Conservation (phyloP, 176 grass and related monocot species). For the Neostapfia colusana region DNA sequence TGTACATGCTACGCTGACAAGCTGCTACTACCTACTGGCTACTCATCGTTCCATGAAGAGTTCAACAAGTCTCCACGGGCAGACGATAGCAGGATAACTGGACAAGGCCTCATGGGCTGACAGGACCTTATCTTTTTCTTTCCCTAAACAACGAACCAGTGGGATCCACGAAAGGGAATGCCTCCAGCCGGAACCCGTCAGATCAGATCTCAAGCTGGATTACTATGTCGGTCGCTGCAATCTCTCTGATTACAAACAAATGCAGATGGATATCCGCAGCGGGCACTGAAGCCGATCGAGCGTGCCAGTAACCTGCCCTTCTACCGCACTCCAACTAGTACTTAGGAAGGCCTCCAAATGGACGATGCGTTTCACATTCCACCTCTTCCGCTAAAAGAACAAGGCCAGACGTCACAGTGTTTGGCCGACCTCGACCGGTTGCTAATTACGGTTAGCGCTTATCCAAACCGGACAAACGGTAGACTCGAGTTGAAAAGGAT, state of each 20-base stretch:
- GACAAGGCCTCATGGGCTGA: constrained; percentile 21
- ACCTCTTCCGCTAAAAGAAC: not conserved
- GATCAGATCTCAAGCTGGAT: constrained; percentile 7
- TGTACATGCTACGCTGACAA: too few species aligned
- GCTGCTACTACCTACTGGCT: too few species aligned
- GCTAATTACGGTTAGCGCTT: constrained; percentile 6
- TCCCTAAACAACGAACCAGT: constrained; percentile 6
- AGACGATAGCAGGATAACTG: not conserved
- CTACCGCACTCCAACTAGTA: not conserved
- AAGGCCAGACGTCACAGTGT: constrained; percentile 19
- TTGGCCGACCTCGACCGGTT: not conserved
- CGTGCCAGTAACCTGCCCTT: not conserved
- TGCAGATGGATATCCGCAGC: not conserved
- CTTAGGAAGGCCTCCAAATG: constrained; percentile 46
- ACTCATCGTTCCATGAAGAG: too few species aligned
- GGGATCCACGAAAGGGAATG: not conserved
- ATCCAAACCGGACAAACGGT: not conserved
- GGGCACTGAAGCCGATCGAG: too few species aligned
- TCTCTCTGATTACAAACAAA: not conserved
- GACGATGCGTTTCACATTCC: not conserved
- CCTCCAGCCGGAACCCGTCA: not conserved
- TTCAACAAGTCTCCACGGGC: too few species aligned
- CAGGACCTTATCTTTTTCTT: not conserved
- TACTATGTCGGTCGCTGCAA: not conserved
- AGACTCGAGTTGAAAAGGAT: not conserved